Conservation (phyloP, 139 green algal species). For the Gonium pectorale region DNA sequence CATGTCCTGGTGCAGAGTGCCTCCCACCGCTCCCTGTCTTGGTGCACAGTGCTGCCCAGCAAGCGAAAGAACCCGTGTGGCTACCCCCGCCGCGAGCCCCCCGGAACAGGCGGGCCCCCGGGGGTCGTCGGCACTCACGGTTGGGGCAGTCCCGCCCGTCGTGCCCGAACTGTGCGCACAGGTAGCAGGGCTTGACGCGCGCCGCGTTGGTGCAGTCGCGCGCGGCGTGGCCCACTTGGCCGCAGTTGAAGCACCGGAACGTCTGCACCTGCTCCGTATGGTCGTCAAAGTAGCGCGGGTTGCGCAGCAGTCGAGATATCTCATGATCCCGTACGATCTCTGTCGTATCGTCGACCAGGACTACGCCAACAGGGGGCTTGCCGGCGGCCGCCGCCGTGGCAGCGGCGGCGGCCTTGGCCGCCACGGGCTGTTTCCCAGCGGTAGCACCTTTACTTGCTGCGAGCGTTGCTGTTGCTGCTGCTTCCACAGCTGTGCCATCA, state of each 20-base stretch:
- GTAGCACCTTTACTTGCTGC: too few relatives aligned
- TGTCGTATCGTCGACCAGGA: constrained; percentile 38
- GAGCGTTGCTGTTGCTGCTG: too few relatives aligned
- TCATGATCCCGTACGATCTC: constrained; percentile 48
- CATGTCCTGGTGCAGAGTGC: too few relatives aligned
- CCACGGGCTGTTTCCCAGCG: too few relatives aligned
- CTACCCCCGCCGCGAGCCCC: neutral
- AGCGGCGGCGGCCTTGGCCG: neutral
- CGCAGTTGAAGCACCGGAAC: constrained; percentile 43
- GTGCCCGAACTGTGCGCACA: constrained; percentile 80
- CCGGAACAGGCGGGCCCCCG: neutral
- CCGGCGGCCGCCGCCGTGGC: neutral
- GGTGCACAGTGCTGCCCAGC: too few relatives aligned
- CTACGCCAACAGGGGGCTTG: constrained; percentile 1
- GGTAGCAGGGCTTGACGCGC: constrained; percentile 68
- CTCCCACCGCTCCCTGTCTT: too few relatives aligned
- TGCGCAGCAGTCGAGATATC: constrained; percentile 46
- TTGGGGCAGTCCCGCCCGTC: constrained; percentile 71
- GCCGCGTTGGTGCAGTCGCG: constrained; percentile 53
- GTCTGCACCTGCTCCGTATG: neutral
- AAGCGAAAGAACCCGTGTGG: too few relatives aligned
- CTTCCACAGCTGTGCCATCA: too few relatives aligned
- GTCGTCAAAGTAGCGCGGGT: constrained; percentile 57
- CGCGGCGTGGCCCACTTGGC: constrained; percentile 43
- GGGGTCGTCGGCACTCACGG: too few relatives aligned